Percentiles rank a stretch among this genome's conserved stretches.
Evolutionary conservation across 1,284 basidiomycete genomes (phyloP).

Genomic region (Violaceomyces palustris): DNA sequence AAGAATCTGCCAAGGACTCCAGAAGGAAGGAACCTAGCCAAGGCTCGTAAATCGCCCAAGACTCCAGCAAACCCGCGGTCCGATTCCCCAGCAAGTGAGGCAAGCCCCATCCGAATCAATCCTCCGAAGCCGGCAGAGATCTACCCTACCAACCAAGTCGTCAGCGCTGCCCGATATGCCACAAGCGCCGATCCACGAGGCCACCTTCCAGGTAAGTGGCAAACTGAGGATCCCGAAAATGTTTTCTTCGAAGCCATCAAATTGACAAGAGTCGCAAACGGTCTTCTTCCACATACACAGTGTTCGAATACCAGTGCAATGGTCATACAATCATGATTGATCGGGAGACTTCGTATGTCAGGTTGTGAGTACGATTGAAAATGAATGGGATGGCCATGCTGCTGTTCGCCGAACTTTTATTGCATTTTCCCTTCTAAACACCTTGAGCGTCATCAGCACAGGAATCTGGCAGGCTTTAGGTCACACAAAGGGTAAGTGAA

Average conservation of each 20-base stretch:
- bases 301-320: conserved; percentile 28
- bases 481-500: conserved; percentile 24
- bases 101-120: conserved; percentile 19
- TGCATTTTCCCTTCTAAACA: neutral
- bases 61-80: neutral
- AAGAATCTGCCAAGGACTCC: no score
- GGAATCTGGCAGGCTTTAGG: conserved; percentile 35
- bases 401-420: no score
- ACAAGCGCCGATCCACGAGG: conserved; percentile 23
- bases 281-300: conserved; percentile 1
- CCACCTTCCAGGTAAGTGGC: conserved; percentile 23
- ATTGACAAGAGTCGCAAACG: neutral
- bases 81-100: conserved; percentile 1
- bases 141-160: conserved; percentile 10
- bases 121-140: conserved; percentile 14
- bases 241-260: neutral
- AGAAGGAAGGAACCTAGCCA: no score
- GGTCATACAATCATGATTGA: conserved; percentile 36
- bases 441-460: conserved; percentile 9
- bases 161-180: conserved; percentile 23
- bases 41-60: neutral
- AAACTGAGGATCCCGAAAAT: no score
- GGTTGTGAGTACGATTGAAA: conserved; percentile 26
- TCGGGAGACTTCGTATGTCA: conserved; percentile 26
- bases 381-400: no score